Conservation (phyloP, 768 basidiomycete genomes). For the Leccinum pellstonianum region DNA sequence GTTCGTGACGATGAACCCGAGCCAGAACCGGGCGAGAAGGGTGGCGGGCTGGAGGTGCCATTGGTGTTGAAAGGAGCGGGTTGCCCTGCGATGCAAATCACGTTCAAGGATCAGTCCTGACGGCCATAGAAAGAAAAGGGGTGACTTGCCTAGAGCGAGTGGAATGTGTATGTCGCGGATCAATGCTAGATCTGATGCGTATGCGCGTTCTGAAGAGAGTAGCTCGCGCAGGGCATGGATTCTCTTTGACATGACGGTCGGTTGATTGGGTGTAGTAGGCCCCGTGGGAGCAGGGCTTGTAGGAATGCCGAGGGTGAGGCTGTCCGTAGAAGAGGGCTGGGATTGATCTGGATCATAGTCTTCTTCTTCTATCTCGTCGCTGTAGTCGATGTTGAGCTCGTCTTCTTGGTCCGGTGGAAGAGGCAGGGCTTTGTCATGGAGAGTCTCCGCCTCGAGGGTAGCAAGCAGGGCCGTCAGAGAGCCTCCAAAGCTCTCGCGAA, state of each 20-base stretch:
- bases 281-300: slow-evolving; percentile 4
- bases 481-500: slow-evolving; percentile 33
- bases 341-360: slow-evolving; percentile 29
- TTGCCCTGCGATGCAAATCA: slow-evolving; percentile 33
- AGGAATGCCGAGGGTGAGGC: slow-evolving; percentile 22
- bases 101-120: slow-evolving; percentile 11
- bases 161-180: slow-evolving; percentile 79
- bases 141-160: slow-evolving; percentile 63
- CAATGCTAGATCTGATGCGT: slow-evolving; percentile 79
- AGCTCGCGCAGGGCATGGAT: slow-evolving; percentile 77
- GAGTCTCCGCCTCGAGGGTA: slow-evolving; percentile 29
- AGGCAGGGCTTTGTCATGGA: slow-evolving; percentile 33
- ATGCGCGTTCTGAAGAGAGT: slow-evolving; percentile 75
- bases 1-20: slow-evolving; percentile 42
- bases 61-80: slow-evolving; percentile 38
- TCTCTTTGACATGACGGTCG: slow-evolving; percentile 56
- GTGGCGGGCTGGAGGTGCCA: slow-evolving; percentile 24
- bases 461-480: slow-evolving; percentile 33
- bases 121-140: slow-evolving; percentile 1
- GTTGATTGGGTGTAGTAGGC: slow-evolving; percentile 30
- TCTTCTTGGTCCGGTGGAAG: slow-evolving; percentile 30
- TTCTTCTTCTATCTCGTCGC: slow-evolving; percentile 27
- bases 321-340: slow-evolving; percentile 26
- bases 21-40: slow-evolving; percentile 33
- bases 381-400: slow-evolving; percentile 20